A percentile compares a stretch with the other conserved stretches of the same genome.
phyloP scores from a whole-genome alignment of 805 yeast genomes.

The Sugiyamaella chiloensis region DNA sequence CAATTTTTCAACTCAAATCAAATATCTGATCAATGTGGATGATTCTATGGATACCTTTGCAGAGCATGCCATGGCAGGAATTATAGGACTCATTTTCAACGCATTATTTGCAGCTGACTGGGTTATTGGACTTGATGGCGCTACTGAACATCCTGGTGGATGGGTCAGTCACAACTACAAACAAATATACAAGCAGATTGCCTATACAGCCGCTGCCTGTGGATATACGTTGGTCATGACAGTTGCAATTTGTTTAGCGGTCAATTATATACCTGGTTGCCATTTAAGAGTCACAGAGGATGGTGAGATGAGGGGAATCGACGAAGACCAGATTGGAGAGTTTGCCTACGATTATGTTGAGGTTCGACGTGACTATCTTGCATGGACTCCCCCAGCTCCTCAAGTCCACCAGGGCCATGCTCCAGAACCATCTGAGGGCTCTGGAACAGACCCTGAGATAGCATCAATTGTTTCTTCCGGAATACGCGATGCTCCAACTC shows the following conservation, averaged over 20 bases:
- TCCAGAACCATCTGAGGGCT: neutral
- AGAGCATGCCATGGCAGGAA: constrained; percentile 98
- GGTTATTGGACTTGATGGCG: constrained; percentile 88
- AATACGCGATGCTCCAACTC: neutral
- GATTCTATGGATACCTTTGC: constrained; percentile 94
- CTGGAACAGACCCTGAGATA: neutral
- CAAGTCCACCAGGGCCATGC: constrained; percentile 1
- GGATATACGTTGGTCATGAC: constrained; percentile 80
- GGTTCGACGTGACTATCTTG: constrained; percentile 77
- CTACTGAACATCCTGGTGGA: constrained; percentile 82
- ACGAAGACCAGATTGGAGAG: constrained; percentile 96
- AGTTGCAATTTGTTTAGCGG: constrained; percentile 65
- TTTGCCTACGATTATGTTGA: constrained; percentile 98
- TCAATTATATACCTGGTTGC: constrained; percentile 78
- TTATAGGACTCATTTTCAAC: constrained; percentile 80
- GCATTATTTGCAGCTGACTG: constrained; percentile 83
- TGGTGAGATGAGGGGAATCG: constrained; percentile 87
- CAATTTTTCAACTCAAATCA: constrained; percentile 85
- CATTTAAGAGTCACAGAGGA: constrained; percentile 76
- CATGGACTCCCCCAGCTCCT: constrained; percentile 38
- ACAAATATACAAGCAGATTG: constrained; percentile 87
- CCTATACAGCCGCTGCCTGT: constrained; percentile 67
- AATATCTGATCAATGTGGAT: constrained; percentile 76
- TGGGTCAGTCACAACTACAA: constrained; percentile 89
- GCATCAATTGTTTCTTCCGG: neutral